Evolutionary conservation across 2,329 filamentous ascomycete species (phyloP).

Genomic region (Periconia macrospinosa): DNA sequence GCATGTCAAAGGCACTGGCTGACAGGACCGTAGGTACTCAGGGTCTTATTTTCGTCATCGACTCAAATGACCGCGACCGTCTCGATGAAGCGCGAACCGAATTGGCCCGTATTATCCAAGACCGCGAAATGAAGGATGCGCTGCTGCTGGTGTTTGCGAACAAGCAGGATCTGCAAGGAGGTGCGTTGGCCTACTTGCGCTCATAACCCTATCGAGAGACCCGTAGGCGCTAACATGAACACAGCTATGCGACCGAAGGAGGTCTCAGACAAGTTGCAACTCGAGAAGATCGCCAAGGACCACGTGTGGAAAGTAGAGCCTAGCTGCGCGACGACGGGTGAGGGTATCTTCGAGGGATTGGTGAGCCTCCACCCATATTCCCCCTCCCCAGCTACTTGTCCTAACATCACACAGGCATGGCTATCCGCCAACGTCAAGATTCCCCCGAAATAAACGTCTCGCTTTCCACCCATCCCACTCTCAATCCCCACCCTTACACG

Average conservation of each 20-base stretch:
- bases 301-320: constrained; percentile 59
- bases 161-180: constrained; percentile 92
- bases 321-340: constrained; percentile 56
- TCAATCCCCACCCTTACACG: constrained; percentile 29
- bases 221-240: constrained; percentile 14
- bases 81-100: constrained; percentile 96
- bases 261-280: constrained; percentile 51
- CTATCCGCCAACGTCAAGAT: constrained; percentile 55
- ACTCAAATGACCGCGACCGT: constrained; percentile 98
- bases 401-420: constrained; percentile 42
- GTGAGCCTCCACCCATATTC: constrained; percentile 26
- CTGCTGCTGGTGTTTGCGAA: constrained; percentile 98
- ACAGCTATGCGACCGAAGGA: constrained; percentile 55
- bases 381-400: neutral
- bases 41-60: constrained; percentile 99
- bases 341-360: constrained; percentile 57
- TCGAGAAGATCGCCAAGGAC: constrained; percentile 54
- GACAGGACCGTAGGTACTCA: constrained; percentile 67
- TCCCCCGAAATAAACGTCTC: constrained; percentile 38
- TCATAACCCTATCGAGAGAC: neutral
- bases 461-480: constrained; percentile 1
- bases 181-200: constrained; percentile 59
- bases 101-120: constrained; percentile 97
- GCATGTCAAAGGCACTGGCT: neutral
- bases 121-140: constrained; percentile 97